A percentile compares a stretch with the other conserved stretches of the same genome.
Conservation (phyloP, 2,329 filamentous ascomycete species). For the Stachybotrys chartarum region DNA sequence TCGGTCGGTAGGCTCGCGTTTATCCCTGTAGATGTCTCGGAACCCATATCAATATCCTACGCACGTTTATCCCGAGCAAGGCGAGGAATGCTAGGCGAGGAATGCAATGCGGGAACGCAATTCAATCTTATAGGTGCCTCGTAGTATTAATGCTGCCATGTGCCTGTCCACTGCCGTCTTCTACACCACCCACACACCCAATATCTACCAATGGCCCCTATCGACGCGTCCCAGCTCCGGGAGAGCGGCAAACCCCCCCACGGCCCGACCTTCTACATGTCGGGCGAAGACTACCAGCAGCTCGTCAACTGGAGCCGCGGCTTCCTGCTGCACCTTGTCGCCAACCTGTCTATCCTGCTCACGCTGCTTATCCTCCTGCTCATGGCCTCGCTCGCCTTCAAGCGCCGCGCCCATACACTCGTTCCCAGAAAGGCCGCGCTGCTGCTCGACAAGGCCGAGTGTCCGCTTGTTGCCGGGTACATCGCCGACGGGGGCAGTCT, state of each 20-base stretch:
- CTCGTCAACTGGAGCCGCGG: background rate
- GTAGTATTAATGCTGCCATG: no score
- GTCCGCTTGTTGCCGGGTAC: background rate
- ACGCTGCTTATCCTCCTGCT: conserved; percentile 10
- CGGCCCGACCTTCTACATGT: background rate
- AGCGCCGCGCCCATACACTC: background rate
- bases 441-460: background rate
- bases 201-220: background rate
- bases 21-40: no score
- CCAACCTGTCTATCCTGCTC: conserved; percentile 12
- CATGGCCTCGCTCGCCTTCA: conserved; percentile 2
- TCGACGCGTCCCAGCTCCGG: background rate
- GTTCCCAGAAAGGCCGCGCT: background rate
- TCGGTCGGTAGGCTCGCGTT: conserved; percentile 34
- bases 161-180: no score
- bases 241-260: background rate
- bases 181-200: background rate
- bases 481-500: background rate
- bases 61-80: no score
- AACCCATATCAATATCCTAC: no score
- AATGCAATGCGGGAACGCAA: no score
- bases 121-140: no score
- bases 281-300: background rate
- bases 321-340: conserved; percentile 2
- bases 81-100: no score